Conservation (phyloP, 768 basidiomycete genomes). For the Rhodotorula sphaerocarpa region DNA sequence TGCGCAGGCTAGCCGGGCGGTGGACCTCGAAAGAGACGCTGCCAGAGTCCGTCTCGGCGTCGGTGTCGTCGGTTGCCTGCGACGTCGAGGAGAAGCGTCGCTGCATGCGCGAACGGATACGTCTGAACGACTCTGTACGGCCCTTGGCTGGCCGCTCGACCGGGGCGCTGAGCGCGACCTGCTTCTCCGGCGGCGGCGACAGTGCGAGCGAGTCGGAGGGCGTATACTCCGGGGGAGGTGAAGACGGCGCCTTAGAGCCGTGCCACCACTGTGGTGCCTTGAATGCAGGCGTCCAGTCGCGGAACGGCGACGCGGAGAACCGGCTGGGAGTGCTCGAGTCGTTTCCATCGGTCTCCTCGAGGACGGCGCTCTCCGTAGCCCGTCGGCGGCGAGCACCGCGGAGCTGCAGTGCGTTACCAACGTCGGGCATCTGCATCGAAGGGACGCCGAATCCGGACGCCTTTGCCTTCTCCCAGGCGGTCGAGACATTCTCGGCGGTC, state of each 20-base stretch:
- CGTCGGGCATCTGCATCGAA: conserved; percentile 25
- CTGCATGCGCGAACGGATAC: not conserved
- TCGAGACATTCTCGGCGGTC: conserved; percentile 8
- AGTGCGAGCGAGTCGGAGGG: conserved; percentile 12
- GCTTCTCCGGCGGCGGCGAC: not conserved
- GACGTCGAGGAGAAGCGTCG: conserved; percentile 35
- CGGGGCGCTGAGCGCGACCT: no score
- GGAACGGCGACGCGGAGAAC: not conserved
- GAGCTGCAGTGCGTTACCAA: conserved; percentile 14
- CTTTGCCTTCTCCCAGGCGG: conserved; percentile 29
- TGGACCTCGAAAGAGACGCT: conserved; percentile 19
- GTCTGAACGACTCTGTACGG: not conserved
- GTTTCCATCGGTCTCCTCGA: not conserved
- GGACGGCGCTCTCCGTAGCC: conserved; percentile 2
- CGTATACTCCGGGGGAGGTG: conserved; percentile 26
- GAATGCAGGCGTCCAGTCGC: conserved; percentile 19
- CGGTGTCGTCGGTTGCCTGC: conserved; percentile 40
- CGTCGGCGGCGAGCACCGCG: conserved; percentile 19
- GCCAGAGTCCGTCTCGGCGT: conserved; percentile 28
- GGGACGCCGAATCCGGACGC: conserved; percentile 22
- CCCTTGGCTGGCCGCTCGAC: no score
- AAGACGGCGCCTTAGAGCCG: conserved; percentile 14
- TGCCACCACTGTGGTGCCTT: conserved; percentile 13
- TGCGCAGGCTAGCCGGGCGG: conserved; percentile 21
- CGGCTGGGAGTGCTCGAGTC: not conserved